Evolutionary conservation across 805 yeast genomes (phyloP).

Genomic region (Cyberlindnera lachancei): DNA sequence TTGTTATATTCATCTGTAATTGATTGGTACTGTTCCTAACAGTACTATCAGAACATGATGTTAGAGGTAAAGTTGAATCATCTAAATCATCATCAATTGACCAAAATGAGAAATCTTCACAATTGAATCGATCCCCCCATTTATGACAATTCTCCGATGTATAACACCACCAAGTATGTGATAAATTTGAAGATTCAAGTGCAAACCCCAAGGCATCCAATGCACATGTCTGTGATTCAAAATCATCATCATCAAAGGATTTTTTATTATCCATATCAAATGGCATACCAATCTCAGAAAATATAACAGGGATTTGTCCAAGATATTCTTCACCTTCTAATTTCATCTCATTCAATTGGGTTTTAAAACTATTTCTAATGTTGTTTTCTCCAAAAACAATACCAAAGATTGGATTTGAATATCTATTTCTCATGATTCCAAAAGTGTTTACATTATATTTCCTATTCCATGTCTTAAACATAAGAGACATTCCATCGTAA

Average conservation of each 20-base stretch:
- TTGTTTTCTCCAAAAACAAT: constrained; percentile 76
- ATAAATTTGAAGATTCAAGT: constrained; percentile 62
- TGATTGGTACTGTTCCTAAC: no score
- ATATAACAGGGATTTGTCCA: constrained; percentile 68
- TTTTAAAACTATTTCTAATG: constrained; percentile 63
- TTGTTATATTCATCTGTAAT: constrained; percentile 1
- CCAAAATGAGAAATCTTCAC: constrained; percentile 89
- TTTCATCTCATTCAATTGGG: constrained; percentile 61
- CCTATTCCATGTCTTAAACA: constrained; percentile 87
- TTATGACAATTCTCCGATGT: constrained; percentile 63
- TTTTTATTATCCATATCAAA: constrained; percentile 83
- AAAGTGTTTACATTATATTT: constrained; percentile 80
- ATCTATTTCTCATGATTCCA: constrained; percentile 76
- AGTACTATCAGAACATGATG: no score
- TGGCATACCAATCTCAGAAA: constrained; percentile 97
- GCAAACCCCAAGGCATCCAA: constrained; percentile 78
- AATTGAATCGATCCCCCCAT: constrained; percentile 91
- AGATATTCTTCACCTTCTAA: constrained; percentile 53
- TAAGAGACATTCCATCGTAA: constrained; percentile 89
- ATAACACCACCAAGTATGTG: constrained; percentile 85
- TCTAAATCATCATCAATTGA: constrained; percentile 48
- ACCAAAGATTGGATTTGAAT: constrained; percentile 64
- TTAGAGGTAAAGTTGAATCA: constrained; percentile 5
- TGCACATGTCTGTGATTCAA: constrained; percentile 68
- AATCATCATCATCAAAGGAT: constrained; percentile 63